Evolutionary conservation across 2,329 filamentous ascomycete species (phyloP), one percentile per base, ranked within the genome.

Genomic region (Camillea tinctor): DNA sequence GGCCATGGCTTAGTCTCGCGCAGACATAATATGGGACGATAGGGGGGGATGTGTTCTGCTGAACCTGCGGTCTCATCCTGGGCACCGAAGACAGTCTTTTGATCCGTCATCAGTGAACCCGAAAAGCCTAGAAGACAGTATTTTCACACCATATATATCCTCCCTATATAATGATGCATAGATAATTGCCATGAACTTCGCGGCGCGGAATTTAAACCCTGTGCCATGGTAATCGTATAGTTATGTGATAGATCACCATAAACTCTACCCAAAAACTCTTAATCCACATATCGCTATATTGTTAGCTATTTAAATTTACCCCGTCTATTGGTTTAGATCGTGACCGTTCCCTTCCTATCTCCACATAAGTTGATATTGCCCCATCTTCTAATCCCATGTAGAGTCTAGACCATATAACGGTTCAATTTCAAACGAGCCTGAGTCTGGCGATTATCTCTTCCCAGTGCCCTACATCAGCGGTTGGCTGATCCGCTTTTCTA

Each of bases 401-500:
- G 15, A 44, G 17, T 11, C 36, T 6, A 7, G 6, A 17, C n/a
- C n/a, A 11, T 11, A 30, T 30, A 30, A 9, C 26, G 26, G 8
- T 30, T 30, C 26, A 11, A 30, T 30, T 9, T 11, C 26, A 30
- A 30, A n/a, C n/a, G 62, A 63, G 9, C 64, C 63, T 20, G 61
- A 71, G 52, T 54, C 59, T 8, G 9, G 53, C 4, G 52, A 59
- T 23, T 52, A 51, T 4, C 59, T 62, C 20, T 54, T 56, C 4
- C 61, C 71, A 7, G 63, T 63, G 15, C 64, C 67, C 6, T 74
- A 70, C 58, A 71, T 7, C 7, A 7, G 74, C 51, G 73, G 71
- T 15, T 71, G 71, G 17, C 72, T 71, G 13, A 59, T 73, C 19
- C n/a, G n/a, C n/a, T n/a, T n/a, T n/a, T 72, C 75, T 52, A 68